Evolutionary conservation across 2,329 filamentous ascomycete species (phyloP).

Genomic region (Colletotrichum plurivorum): DNA sequence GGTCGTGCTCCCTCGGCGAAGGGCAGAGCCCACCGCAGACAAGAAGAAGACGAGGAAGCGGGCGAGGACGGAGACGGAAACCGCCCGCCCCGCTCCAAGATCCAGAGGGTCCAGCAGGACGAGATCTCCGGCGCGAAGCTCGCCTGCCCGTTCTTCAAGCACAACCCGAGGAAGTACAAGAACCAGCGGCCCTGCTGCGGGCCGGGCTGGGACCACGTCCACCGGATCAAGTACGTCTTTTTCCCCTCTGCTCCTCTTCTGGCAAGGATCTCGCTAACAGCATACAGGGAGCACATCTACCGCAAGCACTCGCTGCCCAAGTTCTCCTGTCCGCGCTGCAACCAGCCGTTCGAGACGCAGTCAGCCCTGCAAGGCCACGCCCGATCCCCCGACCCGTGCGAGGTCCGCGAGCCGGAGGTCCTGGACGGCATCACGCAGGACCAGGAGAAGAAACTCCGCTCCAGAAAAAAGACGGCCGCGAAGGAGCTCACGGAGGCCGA

Average conservation of each 20-base stretch:
- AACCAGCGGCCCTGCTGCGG: conserved; percentile 53
- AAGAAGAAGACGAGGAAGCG: not conserved
- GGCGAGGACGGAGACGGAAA: not conserved
- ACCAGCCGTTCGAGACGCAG: conserved; percentile 50
- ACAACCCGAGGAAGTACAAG: conserved; percentile 52
- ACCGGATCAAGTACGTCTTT: conserved; percentile 53
- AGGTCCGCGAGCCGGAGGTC: conserved; percentile 42
- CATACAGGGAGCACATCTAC: conserved; percentile 53
- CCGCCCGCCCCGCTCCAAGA: conserved; percentile 14
- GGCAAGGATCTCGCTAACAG: not conserved
- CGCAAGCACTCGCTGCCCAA: conserved; percentile 52
- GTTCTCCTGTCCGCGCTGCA: conserved; percentile 53
- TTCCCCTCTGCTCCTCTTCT: not conserved
- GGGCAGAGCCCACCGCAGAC: not conserved
- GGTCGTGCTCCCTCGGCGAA: too few species aligned
- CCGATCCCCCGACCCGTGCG: conserved; percentile 45
- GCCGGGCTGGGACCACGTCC: conserved; percentile 54
- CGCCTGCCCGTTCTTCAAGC: conserved; percentile 58
- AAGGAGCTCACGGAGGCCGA: conserved; percentile 52
- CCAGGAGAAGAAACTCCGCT: conserved; percentile 51
- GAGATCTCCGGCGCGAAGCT: conserved; percentile 37
- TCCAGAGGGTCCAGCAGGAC: conserved; percentile 29
- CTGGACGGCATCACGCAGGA: conserved; percentile 55
- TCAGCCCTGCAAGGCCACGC: conserved; percentile 50
- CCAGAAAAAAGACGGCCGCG: conserved; percentile 47